Conservation (phyloP, 176 grass and related monocot genomes). For the Eragrostis curvula region DNA sequence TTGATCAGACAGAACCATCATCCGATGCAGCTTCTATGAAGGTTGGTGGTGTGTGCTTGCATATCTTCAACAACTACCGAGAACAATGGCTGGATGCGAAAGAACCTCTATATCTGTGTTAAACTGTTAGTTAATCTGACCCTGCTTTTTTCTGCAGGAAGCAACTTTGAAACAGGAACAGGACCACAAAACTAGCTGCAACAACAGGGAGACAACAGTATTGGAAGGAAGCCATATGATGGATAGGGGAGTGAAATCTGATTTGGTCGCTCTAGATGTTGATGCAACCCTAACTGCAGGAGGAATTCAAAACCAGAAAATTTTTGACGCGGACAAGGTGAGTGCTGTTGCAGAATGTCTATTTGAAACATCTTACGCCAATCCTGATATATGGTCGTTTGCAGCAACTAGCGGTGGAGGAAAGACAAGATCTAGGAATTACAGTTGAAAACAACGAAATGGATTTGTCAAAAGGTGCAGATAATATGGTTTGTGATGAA, state of each 20-base stretch:
- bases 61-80: not conserved
- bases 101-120: constrained; percentile 35
- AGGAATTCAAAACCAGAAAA: constrained; percentile 31
- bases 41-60: constrained; percentile 33
- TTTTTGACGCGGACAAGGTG: constrained; percentile 39
- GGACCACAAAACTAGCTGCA: constrained; percentile 17
- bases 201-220: constrained; percentile 10
- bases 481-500: constrained; percentile 12
- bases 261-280: constrained; percentile 22
- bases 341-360: constrained; percentile 27
- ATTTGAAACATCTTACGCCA: not conserved
- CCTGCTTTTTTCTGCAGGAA: constrained; percentile 39
- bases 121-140: constrained; percentile 25
- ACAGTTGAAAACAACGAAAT: constrained; percentile 33
- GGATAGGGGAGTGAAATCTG: not conserved
- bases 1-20: constrained; percentile 33
- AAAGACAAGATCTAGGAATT: constrained; percentile 23
- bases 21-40: constrained; percentile 27
- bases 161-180: not conserved
- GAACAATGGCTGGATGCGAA: too few species aligned
- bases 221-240: constrained; percentile 19
- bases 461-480: constrained; percentile 10
- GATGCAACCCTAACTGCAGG: constrained; percentile 31
- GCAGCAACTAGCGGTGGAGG: constrained; percentile 47
- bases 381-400: constrained; percentile 35